These are phyloP conservation scores for Fusarium incarnatum DNA, from an alignment of 2,329 filamentous ascomycete species.

Conservation along the genomic window DNA sequence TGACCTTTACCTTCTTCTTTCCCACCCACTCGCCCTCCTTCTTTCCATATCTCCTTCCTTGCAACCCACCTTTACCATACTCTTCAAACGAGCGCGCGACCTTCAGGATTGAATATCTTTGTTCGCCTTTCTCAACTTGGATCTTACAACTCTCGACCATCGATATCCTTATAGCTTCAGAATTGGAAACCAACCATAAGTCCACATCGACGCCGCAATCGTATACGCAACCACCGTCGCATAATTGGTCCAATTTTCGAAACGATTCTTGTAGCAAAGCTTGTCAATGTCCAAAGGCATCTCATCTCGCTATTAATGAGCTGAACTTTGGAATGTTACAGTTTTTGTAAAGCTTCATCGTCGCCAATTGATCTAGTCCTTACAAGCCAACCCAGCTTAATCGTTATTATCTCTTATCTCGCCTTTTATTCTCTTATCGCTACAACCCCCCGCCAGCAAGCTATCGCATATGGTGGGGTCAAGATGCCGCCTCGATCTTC, in stretches of 20 bases:
- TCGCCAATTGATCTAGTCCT: constrained; percentile 50
- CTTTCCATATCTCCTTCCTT: constrained; percentile 31
- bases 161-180: constrained; percentile 14
- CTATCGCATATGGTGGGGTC: constrained; percentile 66
- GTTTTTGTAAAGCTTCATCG: constrained; percentile 36
- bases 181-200: constrained; percentile 14
- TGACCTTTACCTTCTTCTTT: constrained; percentile 26
- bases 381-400: constrained; percentile 34
- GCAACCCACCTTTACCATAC: constrained; percentile 30
- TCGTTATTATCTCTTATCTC: constrained; percentile 29
- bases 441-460: constrained; percentile 42
- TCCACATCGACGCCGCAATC: constrained; percentile 37
- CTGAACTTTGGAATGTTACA: constrained; percentile 46
- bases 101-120: constrained; percentile 22
- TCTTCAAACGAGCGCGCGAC: constrained; percentile 12
- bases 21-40: constrained; percentile 26
- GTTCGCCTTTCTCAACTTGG: constrained; percentile 20
- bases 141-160: constrained; percentile 11
- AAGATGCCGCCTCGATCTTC: constrained; percentile 91
- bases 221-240: constrained; percentile 37
- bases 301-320: constrained; percentile 34
- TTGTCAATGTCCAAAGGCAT: constrained; percentile 42
- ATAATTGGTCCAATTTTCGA: constrained; percentile 42
- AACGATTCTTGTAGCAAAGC: constrained; percentile 45
- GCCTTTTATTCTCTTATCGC: constrained; percentile 35